Evolutionary conservation across 345 rosid genomes (phyloP).

Genomic region (Lepidium sativum): DNA sequence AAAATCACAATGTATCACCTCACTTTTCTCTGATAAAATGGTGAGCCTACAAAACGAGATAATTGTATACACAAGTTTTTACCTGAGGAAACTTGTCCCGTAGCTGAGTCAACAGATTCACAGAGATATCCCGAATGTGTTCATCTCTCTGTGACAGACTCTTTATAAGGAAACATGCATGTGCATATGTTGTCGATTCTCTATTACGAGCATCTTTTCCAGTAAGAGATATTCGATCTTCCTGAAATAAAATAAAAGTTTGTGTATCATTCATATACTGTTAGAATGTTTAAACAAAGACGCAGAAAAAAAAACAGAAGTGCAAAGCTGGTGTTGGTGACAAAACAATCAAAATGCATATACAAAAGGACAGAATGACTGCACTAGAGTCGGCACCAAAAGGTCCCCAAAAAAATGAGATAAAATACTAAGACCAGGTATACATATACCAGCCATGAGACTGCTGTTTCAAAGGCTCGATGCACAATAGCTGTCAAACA

Average conservation of each 20-base stretch:
- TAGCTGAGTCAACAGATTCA: conserved; percentile 78
- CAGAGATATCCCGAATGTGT: conserved; percentile 76
- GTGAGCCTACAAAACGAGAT: conserved; percentile 8
- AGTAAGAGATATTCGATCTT: conserved; percentile 67
- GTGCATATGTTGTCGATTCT: conserved; percentile 74
- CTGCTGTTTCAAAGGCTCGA: conserved; percentile 86
- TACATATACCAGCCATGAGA: conserved; percentile 76
- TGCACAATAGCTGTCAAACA: conserved; percentile 91
- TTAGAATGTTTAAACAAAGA: neutral
- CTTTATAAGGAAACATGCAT: conserved; percentile 87
- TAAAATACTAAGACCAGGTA: neutral
- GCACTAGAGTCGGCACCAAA: conserved; percentile 4
- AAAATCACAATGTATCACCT: neutral
- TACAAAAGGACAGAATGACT: conserved; percentile 4
- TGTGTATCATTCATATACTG: conserved; percentile 8
- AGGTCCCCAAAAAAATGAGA: neutral
- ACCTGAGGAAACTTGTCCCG: conserved; percentile 99
- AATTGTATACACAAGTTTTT: conserved; percentile 3
- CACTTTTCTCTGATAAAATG: conserved; percentile 9
- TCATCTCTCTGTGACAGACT: conserved; percentile 97
- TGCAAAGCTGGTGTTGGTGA: neutral
- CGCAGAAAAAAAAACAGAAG: neutral
- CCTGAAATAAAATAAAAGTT: conserved; percentile 51
- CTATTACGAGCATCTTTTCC: conserved; percentile 76
- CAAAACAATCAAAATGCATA: conserved; percentile 2